phyloP scores from a whole-genome alignment of 2,329 filamentous ascomycete genomes.

The Aquanectria penicillioides region DNA sequence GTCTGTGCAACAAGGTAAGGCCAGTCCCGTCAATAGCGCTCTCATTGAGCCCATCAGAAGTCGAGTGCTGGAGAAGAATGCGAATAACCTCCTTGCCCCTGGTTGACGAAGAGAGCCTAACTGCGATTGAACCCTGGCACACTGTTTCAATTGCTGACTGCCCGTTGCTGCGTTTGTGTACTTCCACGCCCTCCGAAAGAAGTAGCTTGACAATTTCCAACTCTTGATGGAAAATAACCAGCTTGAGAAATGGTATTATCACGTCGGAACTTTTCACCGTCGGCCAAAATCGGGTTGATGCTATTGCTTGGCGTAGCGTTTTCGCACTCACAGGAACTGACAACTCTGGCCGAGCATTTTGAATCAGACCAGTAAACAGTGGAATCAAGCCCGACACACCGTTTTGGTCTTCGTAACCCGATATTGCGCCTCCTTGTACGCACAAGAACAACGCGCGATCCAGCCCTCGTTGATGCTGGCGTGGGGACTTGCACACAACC shows the following conservation, averaged over 20 bases:
- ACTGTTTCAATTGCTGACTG: neutral
- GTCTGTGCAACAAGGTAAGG: neutral
- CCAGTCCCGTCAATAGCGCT: fast-evolving
- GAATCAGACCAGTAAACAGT: no score
- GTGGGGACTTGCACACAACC: no score
- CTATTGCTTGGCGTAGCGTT: neutral
- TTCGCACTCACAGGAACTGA: neutral
- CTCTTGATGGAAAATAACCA: neutral
- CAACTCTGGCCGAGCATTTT: no score
- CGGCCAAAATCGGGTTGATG: neutral
- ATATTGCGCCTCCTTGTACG: no score
- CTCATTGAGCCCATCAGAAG: neutral
- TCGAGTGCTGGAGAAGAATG: neutral
- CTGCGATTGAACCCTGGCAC: neutral
- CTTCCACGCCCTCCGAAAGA: neutral
- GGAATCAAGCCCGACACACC: no score
- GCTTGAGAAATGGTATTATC: neutral
- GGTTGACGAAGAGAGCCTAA: neutral
- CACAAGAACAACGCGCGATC: no score
- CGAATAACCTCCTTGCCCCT: no score
- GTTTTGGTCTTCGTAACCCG: no score
- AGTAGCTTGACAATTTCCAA: neutral
- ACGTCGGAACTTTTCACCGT: neutral
- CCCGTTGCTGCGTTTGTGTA: neutral
- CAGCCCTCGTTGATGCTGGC: no score